Conservation (phyloP, 805 yeast genomes). For the Metschnikowia noctiluminum region DNA sequence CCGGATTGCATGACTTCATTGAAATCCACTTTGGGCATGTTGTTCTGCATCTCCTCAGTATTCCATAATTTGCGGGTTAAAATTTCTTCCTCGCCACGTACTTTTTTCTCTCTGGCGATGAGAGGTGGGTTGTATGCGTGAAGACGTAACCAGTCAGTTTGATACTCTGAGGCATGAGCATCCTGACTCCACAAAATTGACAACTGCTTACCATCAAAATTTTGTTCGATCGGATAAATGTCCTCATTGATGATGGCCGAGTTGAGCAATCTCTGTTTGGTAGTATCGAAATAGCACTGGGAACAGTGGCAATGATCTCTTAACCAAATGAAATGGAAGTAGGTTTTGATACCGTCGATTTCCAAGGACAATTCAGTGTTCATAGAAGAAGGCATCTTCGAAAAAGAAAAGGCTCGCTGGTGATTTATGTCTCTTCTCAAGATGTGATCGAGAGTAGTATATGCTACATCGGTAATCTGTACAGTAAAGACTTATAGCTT, state of each 20-base stretch:
- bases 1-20: conserved; percentile 39
- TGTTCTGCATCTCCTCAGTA: conserved; percentile 34
- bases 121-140: conserved; percentile 54
- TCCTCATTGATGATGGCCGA: conserved; percentile 43
- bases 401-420: not conserved
- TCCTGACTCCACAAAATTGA: conserved; percentile 39
- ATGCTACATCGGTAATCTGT: no score
- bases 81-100: conserved; percentile 24
- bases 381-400: not conserved
- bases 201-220: conserved; percentile 14
- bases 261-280: conserved; percentile 59
- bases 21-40: conserved; percentile 49
- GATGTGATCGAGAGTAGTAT: no score
- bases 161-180: conserved; percentile 37
- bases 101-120: conserved; percentile 28
- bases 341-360: conserved; percentile 10
- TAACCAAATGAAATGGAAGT: conserved; percentile 49
- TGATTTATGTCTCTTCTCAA: no score
- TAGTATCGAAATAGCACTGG: conserved; percentile 49
- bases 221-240: conserved; percentile 21
- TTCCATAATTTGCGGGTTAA: conserved; percentile 44
- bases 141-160: conserved; percentile 40
- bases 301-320: conserved; percentile 63
- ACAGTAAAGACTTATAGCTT: no score
- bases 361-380: conserved; percentile 7